A percentile compares a stretch with the other conserved stretches of the same genome.
Evolutionary conservation across 768 basidiomycete genomes (phyloP).

Genomic region (Astraeus odoratus): DNA sequence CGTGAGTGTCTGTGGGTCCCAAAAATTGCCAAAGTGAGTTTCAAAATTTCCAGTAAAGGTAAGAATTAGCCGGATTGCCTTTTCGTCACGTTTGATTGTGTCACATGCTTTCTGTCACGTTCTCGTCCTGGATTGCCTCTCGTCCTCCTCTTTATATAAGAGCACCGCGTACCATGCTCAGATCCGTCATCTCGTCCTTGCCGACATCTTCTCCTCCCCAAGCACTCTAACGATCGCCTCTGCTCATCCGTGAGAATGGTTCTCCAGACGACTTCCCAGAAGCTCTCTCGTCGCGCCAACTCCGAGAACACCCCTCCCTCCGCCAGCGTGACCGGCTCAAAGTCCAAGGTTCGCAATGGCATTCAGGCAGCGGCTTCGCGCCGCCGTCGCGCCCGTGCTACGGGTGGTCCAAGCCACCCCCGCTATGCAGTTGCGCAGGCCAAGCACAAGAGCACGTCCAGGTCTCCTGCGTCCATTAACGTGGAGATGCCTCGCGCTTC

Average conservation of each 20-base stretch:
- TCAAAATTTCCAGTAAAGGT: slow-evolving; percentile 10
- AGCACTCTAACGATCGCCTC: slow-evolving; percentile 2
- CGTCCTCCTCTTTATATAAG: slow-evolving; percentile 19
- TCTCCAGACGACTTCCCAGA: slow-evolving; percentile 28
- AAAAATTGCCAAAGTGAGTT: slow-evolving; percentile 17
- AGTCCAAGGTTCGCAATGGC: slow-evolving; percentile 19
- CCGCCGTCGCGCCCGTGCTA: slow-evolving; percentile 34
- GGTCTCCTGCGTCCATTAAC: slow-evolving; percentile 15
- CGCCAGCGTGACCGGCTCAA: slow-evolving; percentile 1
- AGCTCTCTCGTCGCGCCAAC: slow-evolving; percentile 17
- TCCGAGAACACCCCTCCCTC: slow-evolving; percentile 31
- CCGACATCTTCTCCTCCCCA: slow-evolving; percentile 4
- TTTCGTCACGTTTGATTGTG: slow-evolving; percentile 21
- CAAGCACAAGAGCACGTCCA: slow-evolving; percentile 25
- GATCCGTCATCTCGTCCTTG: slow-evolving; percentile 1
- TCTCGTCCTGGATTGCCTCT: slow-evolving; percentile 6
- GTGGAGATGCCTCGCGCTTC: slow-evolving; percentile 24
- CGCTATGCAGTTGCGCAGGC: slow-evolving; percentile 34
- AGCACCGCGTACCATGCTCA: slow-evolving; percentile 6
- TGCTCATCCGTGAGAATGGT: too few relatives aligned
- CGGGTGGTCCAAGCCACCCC: slow-evolving; percentile 22
- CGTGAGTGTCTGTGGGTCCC: slow-evolving; percentile 26
- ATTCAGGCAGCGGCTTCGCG: slow-evolving; percentile 27
- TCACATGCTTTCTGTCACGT: slow-evolving; percentile 15
- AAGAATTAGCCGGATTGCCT: slow-evolving; percentile 24